Percentiles rank a stretch among this genome's conserved stretches.
phyloP scores from a whole-genome alignment of 2,329 filamentous ascomycete species.

The Clonostachys rosea region DNA sequence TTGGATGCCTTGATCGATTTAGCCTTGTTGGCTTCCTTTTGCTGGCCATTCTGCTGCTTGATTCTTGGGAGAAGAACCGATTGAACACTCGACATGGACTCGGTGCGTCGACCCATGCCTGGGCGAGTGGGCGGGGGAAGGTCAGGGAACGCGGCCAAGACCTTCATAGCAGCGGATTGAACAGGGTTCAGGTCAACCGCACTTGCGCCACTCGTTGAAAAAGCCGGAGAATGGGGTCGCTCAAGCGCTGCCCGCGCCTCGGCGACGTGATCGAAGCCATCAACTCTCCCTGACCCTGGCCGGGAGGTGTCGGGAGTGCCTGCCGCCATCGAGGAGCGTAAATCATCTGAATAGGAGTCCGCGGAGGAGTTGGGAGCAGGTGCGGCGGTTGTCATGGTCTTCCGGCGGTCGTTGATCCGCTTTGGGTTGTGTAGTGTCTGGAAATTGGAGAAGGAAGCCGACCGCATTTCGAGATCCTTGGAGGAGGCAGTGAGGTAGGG shows the following conservation, averaged over 20 bases:
- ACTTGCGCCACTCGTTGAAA: conserved; percentile 1
- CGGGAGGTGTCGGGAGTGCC: conserved; percentile 34
- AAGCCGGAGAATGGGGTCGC: not conserved
- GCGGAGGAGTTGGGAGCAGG: conserved; percentile 24
- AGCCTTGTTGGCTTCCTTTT: conserved; percentile 14
- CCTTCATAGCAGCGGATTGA: conserved; percentile 20
- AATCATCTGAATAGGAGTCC: conserved; percentile 29
- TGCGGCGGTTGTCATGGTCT: not conserved
- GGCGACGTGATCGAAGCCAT: conserved; percentile 4
- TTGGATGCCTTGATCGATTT: not conserved
- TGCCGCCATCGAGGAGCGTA: conserved; percentile 23
- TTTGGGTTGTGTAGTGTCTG: not conserved
- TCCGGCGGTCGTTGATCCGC: not conserved
- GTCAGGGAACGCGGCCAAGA: conserved; percentile 21
- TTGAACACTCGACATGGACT: conserved; percentile 7
- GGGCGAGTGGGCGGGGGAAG: conserved; percentile 9
- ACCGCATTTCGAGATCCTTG: not conserved
- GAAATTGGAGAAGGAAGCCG: not conserved
- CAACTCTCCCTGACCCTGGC: conserved; percentile 30
- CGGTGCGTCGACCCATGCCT: conserved; percentile 4
- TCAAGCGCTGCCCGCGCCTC: not conserved
- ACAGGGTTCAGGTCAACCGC: conserved; percentile 16
- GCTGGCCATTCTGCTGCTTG: conserved; percentile 29
- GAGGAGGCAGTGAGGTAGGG: not conserved
- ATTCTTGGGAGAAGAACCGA: conserved; percentile 27